Base-by-base conservation (phyloP, 495 filamentous ascomycete genomes). In the Aspergillus baeticus region DNA sequence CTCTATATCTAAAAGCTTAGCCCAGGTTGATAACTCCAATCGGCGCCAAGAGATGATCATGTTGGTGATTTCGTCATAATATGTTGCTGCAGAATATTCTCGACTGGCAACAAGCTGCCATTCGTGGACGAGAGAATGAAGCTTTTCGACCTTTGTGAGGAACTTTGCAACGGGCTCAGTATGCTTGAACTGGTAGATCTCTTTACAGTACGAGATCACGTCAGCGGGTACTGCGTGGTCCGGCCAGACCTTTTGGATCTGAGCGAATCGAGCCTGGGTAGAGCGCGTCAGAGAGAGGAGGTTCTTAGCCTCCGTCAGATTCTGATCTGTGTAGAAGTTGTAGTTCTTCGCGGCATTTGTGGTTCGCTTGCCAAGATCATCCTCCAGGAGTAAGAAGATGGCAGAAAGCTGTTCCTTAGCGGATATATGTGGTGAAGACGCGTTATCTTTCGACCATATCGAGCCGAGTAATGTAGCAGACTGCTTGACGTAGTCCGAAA, bases 91-190 rank as follows among this genome's bases (percentile, higher is more conserved):
- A 15, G 86, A 87, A 64, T 88, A 91, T 44, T 87, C 85, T 59
- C 82, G 81, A 71, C 90, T 94, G 7, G 92, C 90, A 66, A 96
- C 90, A 5, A 85, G 77, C 69, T 97, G 91, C 95, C 95, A 99
- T 70, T 97, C 90, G 60, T 96, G 85, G 13, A 99, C 77, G 51
- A 84, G 83, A 0, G 74, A 78, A 67, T 97, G 87, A 6, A 99
- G 76, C 47, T 89, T 88, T 66, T 99, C 95, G 7, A 91, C 78
- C 59, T 87, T 88, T 0, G 86, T 87, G 60, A 98, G 80, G 57
- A 91, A 84, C 63, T 85, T 91, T 5, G 91, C 90, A 7, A 99
- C 77, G 0, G 95, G 92, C 49, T 96, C 90, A n/a, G 83, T 79
- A 63, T 96, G 86, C 31, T 81, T 76, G 68, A 96, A 83, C 38